Conservation (phyloP, 805 yeast species). For the Zygosaccharomyces pseudorouxii region DNA sequence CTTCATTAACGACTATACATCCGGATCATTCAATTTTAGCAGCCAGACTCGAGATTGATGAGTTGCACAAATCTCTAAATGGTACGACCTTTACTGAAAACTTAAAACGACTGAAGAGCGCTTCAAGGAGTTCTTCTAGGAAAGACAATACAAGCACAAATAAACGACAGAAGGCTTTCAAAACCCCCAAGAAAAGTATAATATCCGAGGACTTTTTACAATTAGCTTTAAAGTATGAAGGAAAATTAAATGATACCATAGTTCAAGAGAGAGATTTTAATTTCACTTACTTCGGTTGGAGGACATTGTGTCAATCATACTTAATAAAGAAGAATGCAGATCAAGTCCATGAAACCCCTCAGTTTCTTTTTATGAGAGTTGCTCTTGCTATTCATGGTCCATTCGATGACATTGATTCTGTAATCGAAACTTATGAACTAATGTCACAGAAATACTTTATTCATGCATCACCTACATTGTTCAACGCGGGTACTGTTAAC, state of each 20-base stretch:
- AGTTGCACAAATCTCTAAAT: constrained; percentile 68
- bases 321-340: constrained; percentile 53
- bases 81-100: constrained; percentile 17
- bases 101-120: constrained; percentile 9
- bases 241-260: constrained; percentile 63
- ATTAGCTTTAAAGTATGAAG: constrained; percentile 56
- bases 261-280: constrained; percentile 68
- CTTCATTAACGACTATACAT: constrained; percentile 91
- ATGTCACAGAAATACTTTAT: constrained; percentile 84
- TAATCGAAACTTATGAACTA: constrained; percentile 71
- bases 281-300: constrained; percentile 81
- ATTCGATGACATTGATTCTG: constrained; percentile 52
- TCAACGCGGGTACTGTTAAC: constrained; percentile 85
- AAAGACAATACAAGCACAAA: constrained; percentile 57
- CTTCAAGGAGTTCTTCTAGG: background rate
- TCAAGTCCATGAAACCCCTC: constrained; percentile 68
- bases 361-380: constrained; percentile 82
- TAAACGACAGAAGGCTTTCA: constrained; percentile 68
- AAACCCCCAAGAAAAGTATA: constrained; percentile 61
- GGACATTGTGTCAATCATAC: constrained; percentile 82
- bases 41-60: constrained; percentile 88
- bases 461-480: constrained; percentile 93
- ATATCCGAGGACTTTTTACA: constrained; percentile 60
- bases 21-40: constrained; percentile 95
- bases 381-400: constrained; percentile 82